phyloP scores from a whole-genome alignment of 345 rosid species.

The Moricandia moricandioides region DNA sequence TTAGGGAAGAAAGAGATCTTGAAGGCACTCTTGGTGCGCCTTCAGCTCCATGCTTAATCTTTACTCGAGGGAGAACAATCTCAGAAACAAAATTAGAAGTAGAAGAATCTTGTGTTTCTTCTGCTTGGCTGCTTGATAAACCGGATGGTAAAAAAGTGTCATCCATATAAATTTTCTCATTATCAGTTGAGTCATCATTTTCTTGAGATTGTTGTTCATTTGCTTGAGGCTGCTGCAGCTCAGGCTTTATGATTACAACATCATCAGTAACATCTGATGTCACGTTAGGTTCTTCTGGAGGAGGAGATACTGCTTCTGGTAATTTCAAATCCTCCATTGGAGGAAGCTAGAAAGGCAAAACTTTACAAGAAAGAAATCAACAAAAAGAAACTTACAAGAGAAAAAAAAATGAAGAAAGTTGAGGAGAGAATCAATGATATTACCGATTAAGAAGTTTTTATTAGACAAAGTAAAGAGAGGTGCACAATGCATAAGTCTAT shows the following conservation, averaged over 20 bases:
- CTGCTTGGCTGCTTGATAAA: slow-evolving; percentile 23
- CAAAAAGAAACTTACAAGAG: slow-evolving; percentile 6
- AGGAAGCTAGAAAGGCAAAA: neutral
- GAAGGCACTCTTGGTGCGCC: slow-evolving; percentile 30
- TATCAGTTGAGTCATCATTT: slow-evolving; percentile 14
- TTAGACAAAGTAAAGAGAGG: slow-evolving; percentile 30
- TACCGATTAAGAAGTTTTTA: slow-evolving; percentile 6
- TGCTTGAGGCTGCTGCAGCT: slow-evolving; percentile 24
- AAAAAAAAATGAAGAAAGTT: slow-evolving; percentile 9
- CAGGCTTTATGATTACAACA: slow-evolving; percentile 19
- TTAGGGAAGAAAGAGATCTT: slow-evolving; percentile 27
- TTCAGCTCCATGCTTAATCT: slow-evolving; percentile 29
- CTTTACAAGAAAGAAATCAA: neutral
- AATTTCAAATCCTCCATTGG: neutral
- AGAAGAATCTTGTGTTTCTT: slow-evolving; percentile 15
- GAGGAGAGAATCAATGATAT: neutral
- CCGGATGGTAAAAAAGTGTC: slow-evolving; percentile 25
- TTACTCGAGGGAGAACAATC: slow-evolving; percentile 40
- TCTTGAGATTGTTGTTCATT: slow-evolving; percentile 20
- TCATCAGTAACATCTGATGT: slow-evolving; percentile 9
- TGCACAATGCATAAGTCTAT: slow-evolving; percentile 15
- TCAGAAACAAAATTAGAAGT: slow-evolving; percentile 16
- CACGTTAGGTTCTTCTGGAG: neutral
- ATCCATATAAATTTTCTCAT: slow-evolving; percentile 29
- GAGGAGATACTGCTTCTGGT: neutral